A percentile compares a stretch with the other conserved stretches of the same genome.
Conservation (phyloP, 345 rosid genomes). For the Turnera subulata region DNA sequence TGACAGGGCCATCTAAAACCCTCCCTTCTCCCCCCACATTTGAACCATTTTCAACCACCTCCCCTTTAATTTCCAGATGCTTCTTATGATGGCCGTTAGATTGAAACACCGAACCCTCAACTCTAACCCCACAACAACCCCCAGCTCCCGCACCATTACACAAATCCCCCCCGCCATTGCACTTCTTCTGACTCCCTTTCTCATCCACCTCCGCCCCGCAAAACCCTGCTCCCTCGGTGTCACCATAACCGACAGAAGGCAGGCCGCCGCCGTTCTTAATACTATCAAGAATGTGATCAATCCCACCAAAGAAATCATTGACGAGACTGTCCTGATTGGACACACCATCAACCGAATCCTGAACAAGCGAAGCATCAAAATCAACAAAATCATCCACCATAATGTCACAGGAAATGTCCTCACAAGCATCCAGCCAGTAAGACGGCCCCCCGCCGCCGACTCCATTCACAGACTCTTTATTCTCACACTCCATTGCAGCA, state of each 20-base stretch:
- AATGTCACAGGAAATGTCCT: slow-evolving; percentile 68
- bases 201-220: not conserved
- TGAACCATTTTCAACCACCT: slow-evolving; percentile 14
- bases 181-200: slow-evolving; percentile 21
- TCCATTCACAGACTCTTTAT: slow-evolving; percentile 34
- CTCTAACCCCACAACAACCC: slow-evolving; percentile 12
- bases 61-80: slow-evolving; percentile 14
- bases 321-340: slow-evolving; percentile 34
- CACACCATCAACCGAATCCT: slow-evolving; percentile 36
- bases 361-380: slow-evolving; percentile 55
- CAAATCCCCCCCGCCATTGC: slow-evolving; percentile 18
- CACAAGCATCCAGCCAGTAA: slow-evolving; percentile 95
- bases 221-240: not conserved
- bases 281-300: slow-evolving; percentile 84
- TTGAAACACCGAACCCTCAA: slow-evolving; percentile 16
- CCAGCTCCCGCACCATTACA: slow-evolving; percentile 18
- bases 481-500: slow-evolving; percentile 46
- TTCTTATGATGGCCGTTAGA: slow-evolving; percentile 19
- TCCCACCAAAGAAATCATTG: slow-evolving; percentile 83
- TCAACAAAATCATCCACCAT: slow-evolving; percentile 58
- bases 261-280: slow-evolving; percentile 72
- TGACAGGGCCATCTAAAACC: slow-evolving; percentile 6
- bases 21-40: slow-evolving; percentile 13
- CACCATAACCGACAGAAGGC: slow-evolving; percentile 18
- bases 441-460: slow-evolving; percentile 45